A percentile compares a stretch with the other conserved stretches of the same genome.
These are phyloP conservation scores for Herpetospermum pedunculosum DNA, from an alignment of 306 rosid genomes.

Conservation along the genomic window DNA sequence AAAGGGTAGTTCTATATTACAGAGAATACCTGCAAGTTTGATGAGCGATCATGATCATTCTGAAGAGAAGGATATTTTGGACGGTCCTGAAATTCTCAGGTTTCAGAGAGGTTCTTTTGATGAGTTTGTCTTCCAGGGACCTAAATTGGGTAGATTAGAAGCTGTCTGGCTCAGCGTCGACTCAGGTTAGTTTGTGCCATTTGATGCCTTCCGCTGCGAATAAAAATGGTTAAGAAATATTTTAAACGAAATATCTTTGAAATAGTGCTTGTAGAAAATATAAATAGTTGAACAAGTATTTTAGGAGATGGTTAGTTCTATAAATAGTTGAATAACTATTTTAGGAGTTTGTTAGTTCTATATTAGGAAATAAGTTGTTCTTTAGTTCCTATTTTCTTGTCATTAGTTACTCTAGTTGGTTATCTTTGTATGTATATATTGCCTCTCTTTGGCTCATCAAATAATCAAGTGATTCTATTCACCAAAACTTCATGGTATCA, in stretches of 20 bases:
- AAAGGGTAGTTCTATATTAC: slow-evolving; percentile 60
- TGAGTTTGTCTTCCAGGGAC: slow-evolving; percentile 68
- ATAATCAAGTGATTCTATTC: no score
- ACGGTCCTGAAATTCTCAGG: slow-evolving; percentile 21
- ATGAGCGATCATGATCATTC: slow-evolving; percentile 23
- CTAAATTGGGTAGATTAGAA: slow-evolving; percentile 37
- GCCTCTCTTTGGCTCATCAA: no score
- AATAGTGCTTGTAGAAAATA: no score
- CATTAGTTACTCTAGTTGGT: no score
- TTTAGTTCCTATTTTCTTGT: no score
- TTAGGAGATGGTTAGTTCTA: no score
- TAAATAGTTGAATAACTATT: no score
- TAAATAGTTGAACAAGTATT: no score
- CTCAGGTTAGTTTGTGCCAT: slow-evolving; percentile 45
- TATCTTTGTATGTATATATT: no score
- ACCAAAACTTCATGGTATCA: no score
- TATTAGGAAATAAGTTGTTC: no score
- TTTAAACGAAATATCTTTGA: neutral
- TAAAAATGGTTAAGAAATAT: neutral
- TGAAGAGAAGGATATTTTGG: slow-evolving; percentile 21
- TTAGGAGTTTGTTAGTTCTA: no score
- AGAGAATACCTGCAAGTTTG: slow-evolving; percentile 53
- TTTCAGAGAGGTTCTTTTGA: slow-evolving; percentile 72
- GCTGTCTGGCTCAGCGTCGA: slow-evolving; percentile 87
- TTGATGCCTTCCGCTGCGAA: neutral